Conservation (phyloP, 805 yeast genomes). For the Spathaspora boniae region DNA sequence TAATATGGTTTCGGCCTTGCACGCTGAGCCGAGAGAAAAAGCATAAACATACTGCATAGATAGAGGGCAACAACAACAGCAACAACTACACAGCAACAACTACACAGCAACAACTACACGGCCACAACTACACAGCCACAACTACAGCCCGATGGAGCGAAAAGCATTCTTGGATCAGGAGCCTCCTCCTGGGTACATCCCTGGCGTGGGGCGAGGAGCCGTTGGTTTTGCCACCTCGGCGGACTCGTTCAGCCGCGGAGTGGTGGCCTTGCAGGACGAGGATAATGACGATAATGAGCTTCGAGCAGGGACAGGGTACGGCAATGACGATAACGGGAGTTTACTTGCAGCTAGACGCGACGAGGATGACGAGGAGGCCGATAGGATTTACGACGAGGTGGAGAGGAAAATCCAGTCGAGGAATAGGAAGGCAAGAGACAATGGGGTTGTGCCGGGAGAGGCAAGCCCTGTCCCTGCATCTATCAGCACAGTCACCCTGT, state of each 20-base stretch:
- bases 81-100: no score
- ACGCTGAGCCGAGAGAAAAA: no score
- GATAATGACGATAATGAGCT: slow-evolving; percentile 30
- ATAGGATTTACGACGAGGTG: slow-evolving; percentile 59
- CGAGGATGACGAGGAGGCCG: slow-evolving; percentile 77
- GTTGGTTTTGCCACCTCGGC: slow-evolving; percentile 85
- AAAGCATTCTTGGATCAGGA: slow-evolving; percentile 73
- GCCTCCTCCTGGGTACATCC: slow-evolving; percentile 86
- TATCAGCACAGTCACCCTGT: slow-evolving; percentile 10
- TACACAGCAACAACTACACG: no score
- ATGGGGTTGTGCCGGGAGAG: background rate
- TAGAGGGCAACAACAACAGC: no score
- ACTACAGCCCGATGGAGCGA: slow-evolving; percentile 38
- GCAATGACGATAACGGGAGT: slow-evolving; percentile 31
- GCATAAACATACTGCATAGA: no score
- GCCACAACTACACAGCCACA: no score
- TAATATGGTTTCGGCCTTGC: no score
- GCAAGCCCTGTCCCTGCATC: no score
- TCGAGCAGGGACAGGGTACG: slow-evolving; percentile 18
- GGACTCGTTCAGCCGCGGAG: slow-evolving; percentile 44
- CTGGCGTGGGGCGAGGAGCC: slow-evolving; percentile 96
- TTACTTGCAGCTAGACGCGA: slow-evolving; percentile 24
- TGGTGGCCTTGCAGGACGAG: slow-evolving; percentile 13
- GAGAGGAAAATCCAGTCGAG: slow-evolving; percentile 46
- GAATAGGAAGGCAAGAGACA: background rate